phyloP scores from a whole-genome alignment of 108 stramenopile species.

The Nitzschia sp. region DNA sequence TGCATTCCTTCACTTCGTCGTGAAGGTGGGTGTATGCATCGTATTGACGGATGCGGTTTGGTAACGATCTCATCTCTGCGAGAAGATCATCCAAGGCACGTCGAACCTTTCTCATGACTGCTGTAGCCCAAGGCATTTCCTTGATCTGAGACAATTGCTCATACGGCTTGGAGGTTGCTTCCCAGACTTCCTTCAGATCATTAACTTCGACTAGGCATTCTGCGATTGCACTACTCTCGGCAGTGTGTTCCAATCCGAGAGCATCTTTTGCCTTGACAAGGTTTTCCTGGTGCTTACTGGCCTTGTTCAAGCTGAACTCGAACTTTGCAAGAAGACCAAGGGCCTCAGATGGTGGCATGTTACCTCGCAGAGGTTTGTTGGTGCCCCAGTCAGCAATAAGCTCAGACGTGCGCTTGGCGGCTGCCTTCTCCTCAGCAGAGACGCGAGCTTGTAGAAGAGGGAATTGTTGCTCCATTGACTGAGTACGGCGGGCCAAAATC shows the following conservation, averaged over 20 bases:
- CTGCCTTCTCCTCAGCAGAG: constrained; percentile 83
- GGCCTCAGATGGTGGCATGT: constrained; percentile 74
- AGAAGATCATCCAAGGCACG: constrained; percentile 83
- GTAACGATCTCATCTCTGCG: constrained; percentile 87
- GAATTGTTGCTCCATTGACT: constrained; percentile 89
- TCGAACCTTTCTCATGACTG: constrained; percentile 83
- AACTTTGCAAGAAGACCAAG: constrained; percentile 82
- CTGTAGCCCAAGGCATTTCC: constrained; percentile 84
- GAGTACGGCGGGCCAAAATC: constrained; percentile 76
- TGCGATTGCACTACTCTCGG: constrained; percentile 51
- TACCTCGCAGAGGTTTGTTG: constrained; percentile 88
- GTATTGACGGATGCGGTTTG: constrained; percentile 94
- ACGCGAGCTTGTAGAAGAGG: constrained; percentile 92
- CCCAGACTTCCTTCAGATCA: constrained; percentile 93
- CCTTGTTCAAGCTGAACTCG: constrained; percentile 74
- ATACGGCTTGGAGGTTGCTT: constrained; percentile 66
- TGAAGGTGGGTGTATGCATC: constrained; percentile 86
- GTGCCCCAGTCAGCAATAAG: constrained; percentile 78
- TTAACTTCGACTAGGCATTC: constrained; percentile 71
- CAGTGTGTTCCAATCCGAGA: constrained; percentile 70
- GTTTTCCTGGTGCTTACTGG: constrained; percentile 75
- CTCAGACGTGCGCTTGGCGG: constrained; percentile 68
- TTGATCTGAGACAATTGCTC: constrained; percentile 71
- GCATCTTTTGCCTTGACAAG: constrained; percentile 86
- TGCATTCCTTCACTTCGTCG: constrained; percentile 73